phyloP scores from a whole-genome alignment of 108 stramenopile species.

The Pseudonitzschia pungens region DNA sequence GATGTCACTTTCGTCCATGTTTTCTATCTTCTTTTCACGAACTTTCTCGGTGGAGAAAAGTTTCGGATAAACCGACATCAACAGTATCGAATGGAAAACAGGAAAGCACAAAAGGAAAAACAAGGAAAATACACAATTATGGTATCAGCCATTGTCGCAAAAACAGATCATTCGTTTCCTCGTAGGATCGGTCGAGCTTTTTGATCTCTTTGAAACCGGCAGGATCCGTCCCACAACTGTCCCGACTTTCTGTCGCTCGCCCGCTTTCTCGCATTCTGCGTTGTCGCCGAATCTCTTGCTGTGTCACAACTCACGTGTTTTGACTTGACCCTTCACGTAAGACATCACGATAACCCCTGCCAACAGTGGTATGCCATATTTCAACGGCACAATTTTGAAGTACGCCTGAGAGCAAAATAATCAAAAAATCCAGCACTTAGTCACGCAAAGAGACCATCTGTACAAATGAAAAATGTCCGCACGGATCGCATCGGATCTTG shows the following conservation, averaged over 20 bases:
- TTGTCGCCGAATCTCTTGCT: no score
- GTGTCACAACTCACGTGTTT: conserved; percentile 38
- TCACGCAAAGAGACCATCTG: no score
- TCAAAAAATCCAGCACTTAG: not conserved
- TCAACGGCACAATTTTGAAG: conserved; percentile 49
- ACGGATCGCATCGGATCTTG: no score
- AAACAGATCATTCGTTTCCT: no score
- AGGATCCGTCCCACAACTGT: not conserved
- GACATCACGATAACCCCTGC: conserved; percentile 25
- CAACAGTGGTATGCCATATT: conserved; percentile 39
- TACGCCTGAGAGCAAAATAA: conserved; percentile 30
- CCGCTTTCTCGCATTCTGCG: no score
- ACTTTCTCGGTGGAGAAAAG: conserved; percentile 7
- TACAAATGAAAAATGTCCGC: no score
- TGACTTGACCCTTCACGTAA: conserved; percentile 31
- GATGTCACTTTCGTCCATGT: conserved; percentile 50
- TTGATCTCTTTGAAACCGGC: not conserved
- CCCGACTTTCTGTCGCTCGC: no score
- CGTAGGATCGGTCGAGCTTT: no score
- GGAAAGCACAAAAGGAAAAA: conserved; percentile 8
- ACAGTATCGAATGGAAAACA: not conserved
- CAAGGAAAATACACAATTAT: no score
- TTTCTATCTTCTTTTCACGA: conserved; percentile 41
- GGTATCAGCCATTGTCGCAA: no score
- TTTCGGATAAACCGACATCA: not conserved